A percentile compares a stretch with the other conserved stretches of the same genome.
These are phyloP conservation scores for Geosmithia morbida DNA, from an alignment of 2,329 filamentous ascomycete genomes.

Conservation along the genomic window DNA sequence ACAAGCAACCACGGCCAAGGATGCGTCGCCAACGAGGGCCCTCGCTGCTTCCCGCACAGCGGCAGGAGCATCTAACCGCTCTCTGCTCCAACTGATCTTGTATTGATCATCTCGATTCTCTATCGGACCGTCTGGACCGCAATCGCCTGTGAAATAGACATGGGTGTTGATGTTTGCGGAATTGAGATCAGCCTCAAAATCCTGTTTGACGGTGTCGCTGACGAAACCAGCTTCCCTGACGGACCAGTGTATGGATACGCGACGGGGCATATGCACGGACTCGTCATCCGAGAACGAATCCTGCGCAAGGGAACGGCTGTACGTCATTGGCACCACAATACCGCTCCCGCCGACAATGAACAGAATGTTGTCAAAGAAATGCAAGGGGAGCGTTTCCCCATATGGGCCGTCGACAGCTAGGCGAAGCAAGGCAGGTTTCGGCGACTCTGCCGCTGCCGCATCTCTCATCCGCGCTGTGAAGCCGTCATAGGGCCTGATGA, in stretches of 20 bases:
- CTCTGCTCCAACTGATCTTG: constrained; percentile 6
- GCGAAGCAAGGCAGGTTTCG: constrained; percentile 12
- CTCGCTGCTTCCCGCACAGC: constrained; percentile 15
- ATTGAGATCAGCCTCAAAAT: constrained; percentile 14
- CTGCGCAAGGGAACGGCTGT: constrained; percentile 14
- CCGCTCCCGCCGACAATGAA: constrained; percentile 31
- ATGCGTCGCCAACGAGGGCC: constrained; percentile 6
- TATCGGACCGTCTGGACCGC: not conserved
- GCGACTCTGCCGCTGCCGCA: constrained; percentile 10
- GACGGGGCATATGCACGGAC: not conserved
- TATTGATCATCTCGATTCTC: not conserved
- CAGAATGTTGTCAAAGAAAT: constrained; percentile 21
- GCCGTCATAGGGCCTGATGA: constrained; percentile 29
- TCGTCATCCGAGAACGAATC: not conserved
- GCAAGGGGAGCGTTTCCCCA: constrained; percentile 21
- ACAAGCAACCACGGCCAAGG: constrained; percentile 26
- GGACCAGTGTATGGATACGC: constrained; percentile 25
- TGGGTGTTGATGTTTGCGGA: constrained; percentile 16
- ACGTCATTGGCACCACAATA: constrained; percentile 25
- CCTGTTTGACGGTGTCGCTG: constrained; percentile 15
- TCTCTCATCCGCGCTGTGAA: constrained; percentile 24
- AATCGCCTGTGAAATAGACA: constrained; percentile 17
- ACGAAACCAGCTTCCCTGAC: constrained; percentile 24
- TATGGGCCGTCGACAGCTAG: constrained; percentile 31
- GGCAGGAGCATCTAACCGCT: constrained; percentile 16